Evolutionary conservation across 192 early-diverging fungal genomes (phyloP).

Genomic region (Backusella luteola): DNA sequence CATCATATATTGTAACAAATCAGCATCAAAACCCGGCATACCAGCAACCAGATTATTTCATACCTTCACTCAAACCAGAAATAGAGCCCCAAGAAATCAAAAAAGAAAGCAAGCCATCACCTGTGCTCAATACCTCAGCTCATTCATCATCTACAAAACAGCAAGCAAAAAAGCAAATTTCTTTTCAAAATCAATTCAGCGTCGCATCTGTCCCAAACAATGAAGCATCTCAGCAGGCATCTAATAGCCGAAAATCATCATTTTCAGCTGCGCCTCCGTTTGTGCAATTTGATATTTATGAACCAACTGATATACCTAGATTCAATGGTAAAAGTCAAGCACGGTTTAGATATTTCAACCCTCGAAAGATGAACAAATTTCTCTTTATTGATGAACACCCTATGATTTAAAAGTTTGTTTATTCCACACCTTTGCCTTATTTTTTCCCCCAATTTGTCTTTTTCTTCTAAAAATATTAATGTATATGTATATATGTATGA

Average conservation of each 20-base stretch:
- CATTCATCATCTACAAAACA: conserved; percentile 11
- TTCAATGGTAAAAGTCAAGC: conserved; percentile 20
- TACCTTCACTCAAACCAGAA: background rate
- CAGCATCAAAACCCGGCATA: background rate
- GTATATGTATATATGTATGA: background rate
- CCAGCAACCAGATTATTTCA: background rate
- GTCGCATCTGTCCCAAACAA: background rate
- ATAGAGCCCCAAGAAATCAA: background rate
- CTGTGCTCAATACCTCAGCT: background rate
- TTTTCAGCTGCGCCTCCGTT: conserved; percentile 20
- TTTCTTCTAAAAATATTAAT: background rate
- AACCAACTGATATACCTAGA: conserved; percentile 11
- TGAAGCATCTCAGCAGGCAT: background rate
- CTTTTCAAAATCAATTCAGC: conserved; percentile 32
- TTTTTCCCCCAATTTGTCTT: background rate
- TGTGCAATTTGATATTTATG: conserved; percentile 16
- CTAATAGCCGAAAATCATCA: conserved; percentile 13
- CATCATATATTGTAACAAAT: background rate
- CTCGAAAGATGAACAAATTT: conserved; percentile 38
- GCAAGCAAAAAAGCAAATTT: background rate
- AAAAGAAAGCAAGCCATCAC: conserved; percentile 2
- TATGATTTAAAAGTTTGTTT: conserved; percentile 17
- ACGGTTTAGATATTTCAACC: conserved; percentile 40
- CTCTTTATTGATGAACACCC: conserved; percentile 43
- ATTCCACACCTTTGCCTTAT: background rate